Evolutionary conservation across 306 rosid species (phyloP).

Genomic region (Amphicarpaea edgeworthii): DNA sequence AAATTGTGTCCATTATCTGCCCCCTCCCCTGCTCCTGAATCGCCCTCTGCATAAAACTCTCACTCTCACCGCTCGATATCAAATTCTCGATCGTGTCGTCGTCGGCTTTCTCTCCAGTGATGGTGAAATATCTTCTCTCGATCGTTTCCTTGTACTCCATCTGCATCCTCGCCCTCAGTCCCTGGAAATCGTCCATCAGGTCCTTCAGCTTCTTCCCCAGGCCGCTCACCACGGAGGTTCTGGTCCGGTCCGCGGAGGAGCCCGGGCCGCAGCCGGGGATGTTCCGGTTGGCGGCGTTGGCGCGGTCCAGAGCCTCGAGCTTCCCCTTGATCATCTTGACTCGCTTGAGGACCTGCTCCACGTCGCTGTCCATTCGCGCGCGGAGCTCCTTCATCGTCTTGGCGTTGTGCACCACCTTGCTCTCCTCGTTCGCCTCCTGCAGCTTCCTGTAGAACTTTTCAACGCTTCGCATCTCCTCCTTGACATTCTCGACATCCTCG

Average conservation of each 20-base stretch:
- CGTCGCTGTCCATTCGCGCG: conserved; percentile 75
- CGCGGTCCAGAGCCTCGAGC: conserved; percentile 75
- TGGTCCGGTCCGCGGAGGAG: conserved; percentile 83
- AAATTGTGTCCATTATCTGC: conserved; percentile 87
- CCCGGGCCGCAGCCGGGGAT: conserved; percentile 85
- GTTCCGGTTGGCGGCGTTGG: conserved; percentile 67
- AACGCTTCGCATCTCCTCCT: conserved; percentile 73
- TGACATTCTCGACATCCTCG: conserved; percentile 82
- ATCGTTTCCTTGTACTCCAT: conserved; percentile 74
- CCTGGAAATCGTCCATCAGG: no score
- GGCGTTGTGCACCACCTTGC: conserved; percentile 78
- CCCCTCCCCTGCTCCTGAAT: conserved; percentile 95
- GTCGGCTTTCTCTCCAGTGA: no score
- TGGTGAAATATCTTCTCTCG: conserved; percentile 33
- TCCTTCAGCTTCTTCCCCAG: conserved; percentile 74
- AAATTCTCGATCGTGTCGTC: no score
- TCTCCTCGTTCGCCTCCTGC: conserved; percentile 74
- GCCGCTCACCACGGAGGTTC: conserved; percentile 87
- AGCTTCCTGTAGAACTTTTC: conserved; percentile 68
- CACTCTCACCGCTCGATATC: conserved; percentile 72
- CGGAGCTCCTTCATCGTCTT: conserved; percentile 57
- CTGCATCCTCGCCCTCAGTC: no score
- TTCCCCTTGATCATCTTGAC: conserved; percentile 72
- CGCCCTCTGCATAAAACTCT: conserved; percentile 83
- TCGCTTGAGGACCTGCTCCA: conserved; percentile 64